These are phyloP conservation scores for Cladorrhinum sp. DNA, from an alignment of 2,329 filamentous ascomycete genomes.

Conservation along the genomic window DNA sequence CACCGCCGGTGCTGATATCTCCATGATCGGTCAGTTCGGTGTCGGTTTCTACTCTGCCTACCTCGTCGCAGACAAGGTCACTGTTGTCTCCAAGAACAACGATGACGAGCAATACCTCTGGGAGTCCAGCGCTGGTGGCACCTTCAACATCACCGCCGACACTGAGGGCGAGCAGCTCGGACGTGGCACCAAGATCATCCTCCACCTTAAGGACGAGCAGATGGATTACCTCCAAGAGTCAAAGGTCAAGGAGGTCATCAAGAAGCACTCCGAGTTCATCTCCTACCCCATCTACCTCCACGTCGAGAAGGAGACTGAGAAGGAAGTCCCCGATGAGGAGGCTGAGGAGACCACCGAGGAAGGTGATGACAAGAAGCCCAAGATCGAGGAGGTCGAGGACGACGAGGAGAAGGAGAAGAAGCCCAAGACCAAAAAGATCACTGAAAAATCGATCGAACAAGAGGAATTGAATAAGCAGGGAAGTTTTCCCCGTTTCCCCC, in stretches of 20 bases:
- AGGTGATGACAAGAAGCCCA: constrained; percentile 89
- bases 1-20: constrained; percentile 96
- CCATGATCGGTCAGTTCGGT: constrained; percentile 99
- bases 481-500: neutral
- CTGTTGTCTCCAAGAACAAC: constrained; percentile 97
- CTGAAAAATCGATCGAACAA: constrained; percentile 97
- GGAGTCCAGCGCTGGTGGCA: constrained; percentile 96
- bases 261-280: constrained; percentile 99
- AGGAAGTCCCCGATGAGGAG: constrained; percentile 95
- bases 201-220: constrained; percentile 99
- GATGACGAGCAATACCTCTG: constrained; percentile 99
- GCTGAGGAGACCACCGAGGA: constrained; percentile 67
- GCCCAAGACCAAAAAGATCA: constrained; percentile 99
- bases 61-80: constrained; percentile 95
- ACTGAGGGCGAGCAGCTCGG: constrained; percentile 87
- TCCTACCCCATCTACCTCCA: constrained; percentile 99
- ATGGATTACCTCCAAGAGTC: constrained; percentile 95
- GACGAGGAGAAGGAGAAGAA: constrained; percentile 80
- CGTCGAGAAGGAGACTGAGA: constrained; percentile 99
- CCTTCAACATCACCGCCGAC: constrained; percentile 89
- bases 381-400: constrained; percentile 88
- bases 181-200: constrained; percentile 95
- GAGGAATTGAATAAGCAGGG: constrained; percentile 98
- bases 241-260: constrained; percentile 99
- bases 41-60: constrained; percentile 99